Conservation (phyloP, 169 alveolate genomes). For the Plasmodium berghei region DNA sequence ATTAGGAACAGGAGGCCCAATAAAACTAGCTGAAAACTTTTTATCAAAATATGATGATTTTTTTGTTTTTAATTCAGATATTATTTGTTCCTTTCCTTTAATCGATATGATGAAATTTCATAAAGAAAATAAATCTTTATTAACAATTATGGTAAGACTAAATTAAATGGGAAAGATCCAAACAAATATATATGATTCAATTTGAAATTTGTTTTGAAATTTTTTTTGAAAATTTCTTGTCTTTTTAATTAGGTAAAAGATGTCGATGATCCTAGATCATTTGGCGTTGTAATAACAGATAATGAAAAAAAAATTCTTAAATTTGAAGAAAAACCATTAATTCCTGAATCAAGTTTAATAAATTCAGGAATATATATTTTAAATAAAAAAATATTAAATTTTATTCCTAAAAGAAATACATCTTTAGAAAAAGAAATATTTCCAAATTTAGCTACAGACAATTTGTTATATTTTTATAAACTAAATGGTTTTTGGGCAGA, state of each 20-base stretch:
- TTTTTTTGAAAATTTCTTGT: neutral
- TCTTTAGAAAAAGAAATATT: slow-evolving; percentile 96
- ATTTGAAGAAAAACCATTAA: slow-evolving; percentile 96
- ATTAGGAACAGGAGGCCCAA: slow-evolving; percentile 98
- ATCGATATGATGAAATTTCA: slow-evolving; percentile 94
- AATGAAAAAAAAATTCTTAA: slow-evolving; percentile 86
- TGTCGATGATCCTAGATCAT: slow-evolving; percentile 96
- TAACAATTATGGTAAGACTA: slow-evolving; percentile 88
- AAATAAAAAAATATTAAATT: slow-evolving; percentile 89
- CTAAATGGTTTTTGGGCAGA: slow-evolving; percentile 90
- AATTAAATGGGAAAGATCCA: too few relatives aligned
- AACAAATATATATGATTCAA: too few relatives aligned
- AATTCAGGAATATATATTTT: slow-evolving; percentile 93
- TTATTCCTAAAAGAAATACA: slow-evolving; percentile 91
- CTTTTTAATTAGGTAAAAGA: slow-evolving; percentile 85
- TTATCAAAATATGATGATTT: slow-evolving; percentile 91
- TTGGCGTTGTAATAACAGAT: slow-evolving; percentile 96
- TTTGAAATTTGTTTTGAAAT: too few relatives aligned
- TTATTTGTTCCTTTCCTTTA: slow-evolving; percentile 97
- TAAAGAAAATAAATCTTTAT: slow-evolving; percentile 91
- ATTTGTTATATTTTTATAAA: slow-evolving; percentile 82
- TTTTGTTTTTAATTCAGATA: slow-evolving; percentile 96
- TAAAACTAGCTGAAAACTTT: slow-evolving; percentile 90
- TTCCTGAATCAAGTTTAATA: slow-evolving; percentile 56
- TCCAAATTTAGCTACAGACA: slow-evolving; percentile 93